Base-by-base conservation (phyloP, 768 basidiomycete genomes). In the Termitomyces heimii region DNA sequence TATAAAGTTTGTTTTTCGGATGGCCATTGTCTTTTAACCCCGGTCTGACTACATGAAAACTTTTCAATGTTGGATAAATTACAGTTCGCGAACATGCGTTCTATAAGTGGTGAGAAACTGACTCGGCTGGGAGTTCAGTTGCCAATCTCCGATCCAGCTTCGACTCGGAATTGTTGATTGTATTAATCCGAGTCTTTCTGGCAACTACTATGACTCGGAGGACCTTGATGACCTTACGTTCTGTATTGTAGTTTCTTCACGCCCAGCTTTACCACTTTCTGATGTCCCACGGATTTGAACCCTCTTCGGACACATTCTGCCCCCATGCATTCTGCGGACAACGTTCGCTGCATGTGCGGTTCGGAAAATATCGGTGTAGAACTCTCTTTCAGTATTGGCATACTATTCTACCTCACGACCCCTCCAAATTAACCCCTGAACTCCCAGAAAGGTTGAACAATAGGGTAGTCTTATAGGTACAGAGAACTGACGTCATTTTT, bases 351-450 rank as follows among this genome's bases (percentile, higher is more conserved):
- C 52, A 46, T 42, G 58, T 62, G 13, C 54, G 51, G 31, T 60
- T 59, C 49, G 58, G 48, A 53, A 59, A 57, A 47, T 56, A 62
- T 57, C 58, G 55, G 52, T 60, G 58, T 39, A 62, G 43, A 52
- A 54, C 46, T 16, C 55, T 62, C 24, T 53, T 56, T 24, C 46
- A 55, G 43, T 52, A 59, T 40, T 60, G 55, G 49, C 57, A 46
- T 16, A 54, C 53, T 37, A 43, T 62, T n/a, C 52, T 53, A n/a
- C 51, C 34, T 32, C 55, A 54, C 22, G 55, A 55, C 39, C 48
- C 58, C 28, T 16, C 43, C 37, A 32, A 32, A 28, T 52, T 37
- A 43, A 22, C 43, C 24, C 10, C 39, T n/a, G 31, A 51, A 3
- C n/a, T 18, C 46, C 12, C 50, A 49, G 53, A 54, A 37, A 61